Conservation (phyloP, 108 stramenopile genomes). For the Chaetoceros tenuissimus region DNA sequence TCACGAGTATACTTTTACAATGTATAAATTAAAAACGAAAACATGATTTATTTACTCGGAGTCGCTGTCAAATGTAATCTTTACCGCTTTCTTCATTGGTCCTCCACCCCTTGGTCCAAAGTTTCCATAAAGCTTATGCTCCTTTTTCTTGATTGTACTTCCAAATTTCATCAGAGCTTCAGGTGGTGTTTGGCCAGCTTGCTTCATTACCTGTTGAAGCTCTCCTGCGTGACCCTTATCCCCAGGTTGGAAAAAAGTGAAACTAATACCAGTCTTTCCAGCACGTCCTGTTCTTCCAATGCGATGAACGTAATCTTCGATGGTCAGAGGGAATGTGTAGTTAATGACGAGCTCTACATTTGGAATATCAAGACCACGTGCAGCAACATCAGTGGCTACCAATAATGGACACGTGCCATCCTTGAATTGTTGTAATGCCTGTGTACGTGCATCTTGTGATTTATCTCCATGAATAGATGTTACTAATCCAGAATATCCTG, state of each 20-base stretch:
- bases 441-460: conserved; percentile 81
- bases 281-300: conserved; percentile 98
- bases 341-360: conserved; percentile 96
- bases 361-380: conserved; percentile 96
- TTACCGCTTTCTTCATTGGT: conserved; percentile 81
- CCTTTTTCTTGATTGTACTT: conserved; percentile 99
- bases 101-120: conserved; percentile 80
- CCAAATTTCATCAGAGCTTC: conserved; percentile 92
- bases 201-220: conserved; percentile 92
- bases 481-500: conserved; percentile 57
- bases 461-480: conserved; percentile 98
- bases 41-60: background rate
- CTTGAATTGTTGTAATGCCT: conserved; percentile 89
- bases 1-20: conserved; percentile 47
- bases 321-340: conserved; percentile 94
- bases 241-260: conserved; percentile 93
- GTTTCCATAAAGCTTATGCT: conserved; percentile 97
- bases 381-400: conserved; percentile 97
- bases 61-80: conserved; percentile 71
- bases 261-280: conserved; percentile 92
- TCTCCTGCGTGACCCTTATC: conserved; percentile 96
- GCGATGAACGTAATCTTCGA: conserved; percentile 93
- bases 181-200: conserved; percentile 90
- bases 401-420: conserved; percentile 77
- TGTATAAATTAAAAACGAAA: too few species aligned